These are phyloP conservation scores for Epichloe sp. DNA, from an alignment of 2,329 filamentous ascomycete genomes.

Conservation along the genomic window DNA sequence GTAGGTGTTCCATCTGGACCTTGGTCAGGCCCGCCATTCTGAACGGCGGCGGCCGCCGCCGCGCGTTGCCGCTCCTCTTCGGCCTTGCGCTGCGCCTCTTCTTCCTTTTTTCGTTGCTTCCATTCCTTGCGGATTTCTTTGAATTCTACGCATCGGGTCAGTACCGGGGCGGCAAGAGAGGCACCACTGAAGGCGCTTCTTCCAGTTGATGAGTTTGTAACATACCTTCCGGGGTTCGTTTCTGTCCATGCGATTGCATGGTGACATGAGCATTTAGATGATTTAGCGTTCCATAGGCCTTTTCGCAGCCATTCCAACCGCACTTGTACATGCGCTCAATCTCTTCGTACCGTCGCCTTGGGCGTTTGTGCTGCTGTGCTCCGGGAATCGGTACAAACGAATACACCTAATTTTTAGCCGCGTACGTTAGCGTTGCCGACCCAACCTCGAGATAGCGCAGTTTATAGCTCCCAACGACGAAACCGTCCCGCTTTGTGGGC, in stretches of 20 bases:
- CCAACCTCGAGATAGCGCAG: not conserved
- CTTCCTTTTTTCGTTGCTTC: slow-evolving; percentile 99
- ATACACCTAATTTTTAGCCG: slow-evolving; percentile 58
- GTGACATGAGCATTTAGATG: slow-evolving; percentile 97
- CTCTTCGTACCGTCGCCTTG: slow-evolving; percentile 86
- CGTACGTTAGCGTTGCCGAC: slow-evolving; percentile 1
- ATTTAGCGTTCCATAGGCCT: slow-evolving; percentile 94
- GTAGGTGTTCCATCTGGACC: slow-evolving; percentile 27
- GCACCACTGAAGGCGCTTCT: not conserved
- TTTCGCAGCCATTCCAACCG: slow-evolving; percentile 96
- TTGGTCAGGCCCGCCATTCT: slow-evolving; percentile 36
- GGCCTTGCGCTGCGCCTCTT: slow-evolving; percentile 78
- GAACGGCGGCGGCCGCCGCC: slow-evolving; percentile 12
- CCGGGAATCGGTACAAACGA: slow-evolving; percentile 96
- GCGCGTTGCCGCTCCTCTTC: slow-evolving; percentile 70
- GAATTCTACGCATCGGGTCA: slow-evolving; percentile 54
- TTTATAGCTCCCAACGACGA: not conserved
- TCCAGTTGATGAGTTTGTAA: not conserved
- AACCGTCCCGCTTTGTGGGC: not conserved
- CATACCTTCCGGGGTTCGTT: slow-evolving; percentile 95
- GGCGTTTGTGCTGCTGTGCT: slow-evolving; percentile 92
- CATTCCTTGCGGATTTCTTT: slow-evolving; percentile 98
- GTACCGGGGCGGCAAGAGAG: not conserved
- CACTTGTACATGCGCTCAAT: slow-evolving; percentile 99
- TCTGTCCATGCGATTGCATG: slow-evolving; percentile 92